Percentiles rank a stretch among this genome's conserved stretches.
Conservation (phyloP, 2,329 filamentous ascomycete species). For the Hypoxylon sp. region DNA sequence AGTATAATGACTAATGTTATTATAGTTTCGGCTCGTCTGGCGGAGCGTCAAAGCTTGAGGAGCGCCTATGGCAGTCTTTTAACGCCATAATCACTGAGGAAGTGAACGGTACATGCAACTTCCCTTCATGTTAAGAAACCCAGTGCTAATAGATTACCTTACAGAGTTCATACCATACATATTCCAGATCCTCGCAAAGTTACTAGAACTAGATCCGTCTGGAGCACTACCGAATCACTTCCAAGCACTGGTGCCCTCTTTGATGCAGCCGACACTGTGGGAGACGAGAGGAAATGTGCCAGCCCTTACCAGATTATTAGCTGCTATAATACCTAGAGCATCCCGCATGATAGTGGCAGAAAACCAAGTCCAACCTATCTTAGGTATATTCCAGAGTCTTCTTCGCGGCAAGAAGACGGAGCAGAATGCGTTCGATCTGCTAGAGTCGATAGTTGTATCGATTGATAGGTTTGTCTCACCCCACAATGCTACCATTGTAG, state of each 20-base stretch:
- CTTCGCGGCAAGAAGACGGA: conserved; percentile 86
- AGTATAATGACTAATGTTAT: conserved; percentile 17
- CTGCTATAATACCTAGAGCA: conserved; percentile 84
- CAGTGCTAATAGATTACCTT: conserved; percentile 49
- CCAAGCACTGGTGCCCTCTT: conserved; percentile 79
- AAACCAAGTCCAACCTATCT: conserved; percentile 85
- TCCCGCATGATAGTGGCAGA: conserved; percentile 78
- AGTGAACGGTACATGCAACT: conserved; percentile 74
- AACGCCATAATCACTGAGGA: conserved; percentile 83
- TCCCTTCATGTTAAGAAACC: neutral
- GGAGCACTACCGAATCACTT: conserved; percentile 85
- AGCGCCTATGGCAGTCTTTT: conserved; percentile 85
- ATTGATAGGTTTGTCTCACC: conserved; percentile 74
- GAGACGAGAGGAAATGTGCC: conserved; percentile 93
- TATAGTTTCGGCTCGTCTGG: conserved; percentile 71
- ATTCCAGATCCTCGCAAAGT: conserved; percentile 92
- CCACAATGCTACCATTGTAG: neutral
- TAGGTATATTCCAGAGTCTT: conserved; percentile 97
- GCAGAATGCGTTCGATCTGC: conserved; percentile 85
- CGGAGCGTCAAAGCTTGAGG: conserved; percentile 80
- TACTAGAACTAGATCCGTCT: conserved; percentile 86
- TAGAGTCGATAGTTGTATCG: conserved; percentile 81
- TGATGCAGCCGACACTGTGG: conserved; percentile 88
- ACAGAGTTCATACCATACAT: conserved; percentile 95
- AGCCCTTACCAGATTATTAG: conserved; percentile 85